A percentile compares a stretch with the other conserved stretches of the same genome.
phyloP scores from a whole-genome alignment of 75 land plant species.

The Sequoia sempervirens region DNA sequence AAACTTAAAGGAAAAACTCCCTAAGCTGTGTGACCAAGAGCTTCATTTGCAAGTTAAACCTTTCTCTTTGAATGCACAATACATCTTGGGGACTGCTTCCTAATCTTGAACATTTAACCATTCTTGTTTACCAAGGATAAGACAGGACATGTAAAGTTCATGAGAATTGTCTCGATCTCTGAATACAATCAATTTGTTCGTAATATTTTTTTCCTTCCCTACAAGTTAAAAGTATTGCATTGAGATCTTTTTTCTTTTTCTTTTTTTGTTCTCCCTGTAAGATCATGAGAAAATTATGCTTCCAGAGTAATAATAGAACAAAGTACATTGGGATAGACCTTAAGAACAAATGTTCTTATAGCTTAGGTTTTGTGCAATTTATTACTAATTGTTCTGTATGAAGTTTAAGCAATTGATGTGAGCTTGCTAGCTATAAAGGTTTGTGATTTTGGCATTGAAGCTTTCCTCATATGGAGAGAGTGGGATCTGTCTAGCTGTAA shows the following conservation, averaged over 20 bases:
- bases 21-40: no score
- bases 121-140: background rate
- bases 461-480: background rate
- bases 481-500: background rate
- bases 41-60: no score
- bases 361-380: background rate
- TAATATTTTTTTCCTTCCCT: background rate
- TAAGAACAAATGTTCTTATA: background rate
- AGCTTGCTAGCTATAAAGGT: background rate
- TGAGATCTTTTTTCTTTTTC: background rate
- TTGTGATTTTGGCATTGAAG: background rate
- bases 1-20: no score
- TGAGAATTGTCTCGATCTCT: background rate
- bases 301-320: background rate
- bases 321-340: background rate
- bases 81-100: background rate
- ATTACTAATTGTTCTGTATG: background rate
- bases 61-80: no score
- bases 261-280: background rate
- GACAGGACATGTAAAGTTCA: background rate
- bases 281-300: background rate
- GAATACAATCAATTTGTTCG: background rate
- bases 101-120: background rate
- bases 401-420: background rate
- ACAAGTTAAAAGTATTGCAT: background rate